Evolutionary conservation across 2,329 filamentous ascomycete species (phyloP).

Genomic region (Pyrenochaeta sp.): DNA sequence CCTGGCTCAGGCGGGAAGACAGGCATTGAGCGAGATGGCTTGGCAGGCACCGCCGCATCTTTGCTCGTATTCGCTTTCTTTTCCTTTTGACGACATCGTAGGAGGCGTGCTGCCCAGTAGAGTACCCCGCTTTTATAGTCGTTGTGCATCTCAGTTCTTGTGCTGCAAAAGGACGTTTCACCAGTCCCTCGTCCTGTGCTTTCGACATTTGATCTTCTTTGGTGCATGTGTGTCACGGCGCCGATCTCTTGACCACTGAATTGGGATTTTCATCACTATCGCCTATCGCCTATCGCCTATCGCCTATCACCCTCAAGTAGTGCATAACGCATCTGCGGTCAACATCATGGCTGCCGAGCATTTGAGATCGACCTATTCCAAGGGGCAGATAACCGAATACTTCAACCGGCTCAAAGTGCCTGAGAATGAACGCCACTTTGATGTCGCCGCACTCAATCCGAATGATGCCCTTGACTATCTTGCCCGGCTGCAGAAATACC

Average conservation of each 20-base stretch:
- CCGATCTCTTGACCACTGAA: constrained; percentile 6
- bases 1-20: constrained; percentile 13
- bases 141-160: constrained; percentile 2
- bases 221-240: constrained; percentile 8
- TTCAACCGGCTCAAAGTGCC: constrained; percentile 47
- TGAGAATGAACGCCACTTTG: constrained; percentile 30
- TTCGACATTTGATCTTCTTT: constrained; percentile 1
- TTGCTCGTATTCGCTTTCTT: constrained; percentile 8
- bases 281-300: constrained; percentile 14
- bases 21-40: constrained; percentile 7
- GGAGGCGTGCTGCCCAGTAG: neutral
- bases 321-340: neutral
- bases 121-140: neutral
- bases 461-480: constrained; percentile 41
- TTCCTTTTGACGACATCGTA: constrained; percentile 5
- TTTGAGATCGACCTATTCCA: constrained; percentile 31
- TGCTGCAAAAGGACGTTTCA: neutral
- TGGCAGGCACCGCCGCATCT: constrained; percentile 13
- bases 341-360: constrained; percentile 28
- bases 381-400: constrained; percentile 43
- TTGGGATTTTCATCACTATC: constrained; percentile 18
- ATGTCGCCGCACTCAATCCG: constrained; percentile 30
- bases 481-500: constrained; percentile 44
- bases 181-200: neutral
- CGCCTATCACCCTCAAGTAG: constrained; percentile 2